Percentiles rank a stretch among this genome's conserved stretches.
Conservation (phyloP, 2,329 filamentous ascomycete genomes). For the Botryotinia globosa region DNA sequence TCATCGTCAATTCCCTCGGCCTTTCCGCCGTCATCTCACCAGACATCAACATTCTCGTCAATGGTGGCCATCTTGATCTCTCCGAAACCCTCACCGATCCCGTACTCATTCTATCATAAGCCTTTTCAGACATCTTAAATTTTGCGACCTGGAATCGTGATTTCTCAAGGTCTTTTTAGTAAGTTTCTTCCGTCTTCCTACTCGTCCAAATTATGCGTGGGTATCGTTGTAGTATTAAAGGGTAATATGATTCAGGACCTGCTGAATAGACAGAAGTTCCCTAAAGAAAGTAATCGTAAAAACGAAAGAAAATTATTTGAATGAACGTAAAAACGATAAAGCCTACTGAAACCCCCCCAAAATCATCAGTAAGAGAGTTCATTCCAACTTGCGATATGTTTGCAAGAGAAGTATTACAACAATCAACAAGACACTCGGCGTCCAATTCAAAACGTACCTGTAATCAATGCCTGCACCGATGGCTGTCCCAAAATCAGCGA, state of each 20-base stretch:
- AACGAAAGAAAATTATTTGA: constrained; percentile 6
- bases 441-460: constrained; percentile 29
- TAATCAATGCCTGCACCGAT: constrained; percentile 40
- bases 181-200: constrained; percentile 18
- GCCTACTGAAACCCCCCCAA: not conserved
- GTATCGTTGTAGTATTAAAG: constrained; percentile 29
- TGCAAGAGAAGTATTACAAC: constrained; percentile 21
- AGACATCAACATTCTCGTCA: constrained; percentile 78
- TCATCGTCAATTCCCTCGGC: constrained; percentile 63
- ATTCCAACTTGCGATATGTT: not conserved
- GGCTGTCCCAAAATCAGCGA: constrained; percentile 32
- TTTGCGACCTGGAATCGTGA: constrained; percentile 33
- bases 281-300: constrained; percentile 25
- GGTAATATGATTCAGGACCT: constrained; percentile 39
- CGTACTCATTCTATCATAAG: constrained; percentile 32
- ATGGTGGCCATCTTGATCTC: constrained; percentile 76
- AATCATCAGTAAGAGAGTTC: not conserved
- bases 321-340: constrained; percentile 14
- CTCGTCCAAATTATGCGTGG: constrained; percentile 27
- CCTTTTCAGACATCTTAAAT: constrained; percentile 30
- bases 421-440: constrained; percentile 24
- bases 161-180: constrained; percentile 21
- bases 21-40: constrained; percentile 76
- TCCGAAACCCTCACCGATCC: constrained; percentile 55
- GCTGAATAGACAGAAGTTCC: constrained; percentile 38